Evolutionary conservation across 2,329 filamentous ascomycete genomes (phyloP).

Genomic region (Colletotrichum tabaci): DNA sequence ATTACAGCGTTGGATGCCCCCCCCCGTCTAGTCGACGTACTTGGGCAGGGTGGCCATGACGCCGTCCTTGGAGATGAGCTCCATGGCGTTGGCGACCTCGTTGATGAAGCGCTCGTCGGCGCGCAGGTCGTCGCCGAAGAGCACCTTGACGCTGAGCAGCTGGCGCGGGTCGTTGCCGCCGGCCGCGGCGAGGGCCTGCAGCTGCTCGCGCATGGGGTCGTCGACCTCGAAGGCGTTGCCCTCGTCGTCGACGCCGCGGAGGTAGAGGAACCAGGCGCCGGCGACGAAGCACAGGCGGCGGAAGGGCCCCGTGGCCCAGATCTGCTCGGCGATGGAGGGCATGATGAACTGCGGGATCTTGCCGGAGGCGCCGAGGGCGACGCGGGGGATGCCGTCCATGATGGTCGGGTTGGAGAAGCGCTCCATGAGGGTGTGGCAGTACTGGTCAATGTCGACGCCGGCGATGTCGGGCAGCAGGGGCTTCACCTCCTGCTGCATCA

Average conservation of each 20-base stretch:
- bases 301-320: conserved; percentile 61
- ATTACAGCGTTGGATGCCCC: background rate
- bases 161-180: conserved; percentile 59
- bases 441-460: conserved; percentile 66
- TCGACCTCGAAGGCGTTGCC: conserved; percentile 59
- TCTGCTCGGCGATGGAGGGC: conserved; percentile 62
- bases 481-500: conserved; percentile 70
- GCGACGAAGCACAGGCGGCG: conserved; percentile 64
- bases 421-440: conserved; percentile 67
- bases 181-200: conserved; percentile 60
- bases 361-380: conserved; percentile 66
- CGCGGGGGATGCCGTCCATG: conserved; percentile 67
- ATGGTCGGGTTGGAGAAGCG: conserved; percentile 71
- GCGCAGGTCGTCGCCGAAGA: conserved; percentile 68
- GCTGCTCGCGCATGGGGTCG: conserved; percentile 64
- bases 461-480: conserved; percentile 65
- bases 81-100: conserved; percentile 63
- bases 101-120: conserved; percentile 62
- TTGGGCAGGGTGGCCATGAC: conserved; percentile 65
- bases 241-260: conserved; percentile 65
- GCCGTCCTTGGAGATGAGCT: conserved; percentile 62
- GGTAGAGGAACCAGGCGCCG: conserved; percentile 66
- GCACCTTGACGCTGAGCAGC: conserved; percentile 61
- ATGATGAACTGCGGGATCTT: conserved; percentile 69
- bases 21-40: conserved; percentile 52